phyloP scores from a whole-genome alignment of 805 yeast genomes.

The Kazachstania kunashirensis region DNA sequence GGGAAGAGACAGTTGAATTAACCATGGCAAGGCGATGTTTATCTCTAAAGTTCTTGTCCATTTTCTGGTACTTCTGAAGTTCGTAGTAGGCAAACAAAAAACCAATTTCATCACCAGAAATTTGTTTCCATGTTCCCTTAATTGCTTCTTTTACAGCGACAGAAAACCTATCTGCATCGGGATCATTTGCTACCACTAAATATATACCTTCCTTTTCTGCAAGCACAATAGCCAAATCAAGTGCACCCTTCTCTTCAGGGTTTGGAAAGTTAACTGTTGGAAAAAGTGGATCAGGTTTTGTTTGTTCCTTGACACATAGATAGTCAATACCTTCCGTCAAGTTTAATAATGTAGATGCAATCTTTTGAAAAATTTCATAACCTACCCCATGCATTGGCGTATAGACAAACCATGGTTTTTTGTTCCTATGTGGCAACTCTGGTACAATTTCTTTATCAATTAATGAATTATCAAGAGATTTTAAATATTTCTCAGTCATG shows the following conservation, averaged over 20 bases:
- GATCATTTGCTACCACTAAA: slow-evolving; percentile 82
- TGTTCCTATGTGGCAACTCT: neutral
- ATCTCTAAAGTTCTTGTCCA: slow-evolving; percentile 21
- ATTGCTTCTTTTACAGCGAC: slow-evolving; percentile 47
- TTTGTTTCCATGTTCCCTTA: slow-evolving; percentile 53
- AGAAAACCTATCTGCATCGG: slow-evolving; percentile 93
- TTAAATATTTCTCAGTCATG: slow-evolving; percentile 35
- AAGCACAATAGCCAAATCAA: slow-evolving; percentile 52
- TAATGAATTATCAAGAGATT: slow-evolving; percentile 27
- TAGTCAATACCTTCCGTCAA: slow-evolving; percentile 31
- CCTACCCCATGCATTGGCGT: slow-evolving; percentile 98
- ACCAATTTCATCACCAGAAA: slow-evolving; percentile 90
- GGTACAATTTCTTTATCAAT: slow-evolving; percentile 11
- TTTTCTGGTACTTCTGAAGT: slow-evolving; percentile 29
- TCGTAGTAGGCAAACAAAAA: slow-evolving; percentile 65
- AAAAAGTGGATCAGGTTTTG: slow-evolving; percentile 72
- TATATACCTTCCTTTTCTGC: slow-evolving; percentile 40
- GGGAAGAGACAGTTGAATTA: slow-evolving; percentile 90
- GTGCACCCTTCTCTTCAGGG: slow-evolving; percentile 92
- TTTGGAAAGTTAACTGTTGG: slow-evolving; percentile 85
- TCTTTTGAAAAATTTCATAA: slow-evolving; percentile 41
- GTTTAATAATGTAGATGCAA: slow-evolving; percentile 23
- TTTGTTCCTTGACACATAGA: slow-evolving; percentile 51
- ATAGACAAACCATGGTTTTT: slow-evolving; percentile 48
- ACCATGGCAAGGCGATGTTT: slow-evolving; percentile 43